These are phyloP conservation scores for Zygnema cylindricum DNA, from an alignment of 139 green algal species.

Conservation along the genomic window DNA sequence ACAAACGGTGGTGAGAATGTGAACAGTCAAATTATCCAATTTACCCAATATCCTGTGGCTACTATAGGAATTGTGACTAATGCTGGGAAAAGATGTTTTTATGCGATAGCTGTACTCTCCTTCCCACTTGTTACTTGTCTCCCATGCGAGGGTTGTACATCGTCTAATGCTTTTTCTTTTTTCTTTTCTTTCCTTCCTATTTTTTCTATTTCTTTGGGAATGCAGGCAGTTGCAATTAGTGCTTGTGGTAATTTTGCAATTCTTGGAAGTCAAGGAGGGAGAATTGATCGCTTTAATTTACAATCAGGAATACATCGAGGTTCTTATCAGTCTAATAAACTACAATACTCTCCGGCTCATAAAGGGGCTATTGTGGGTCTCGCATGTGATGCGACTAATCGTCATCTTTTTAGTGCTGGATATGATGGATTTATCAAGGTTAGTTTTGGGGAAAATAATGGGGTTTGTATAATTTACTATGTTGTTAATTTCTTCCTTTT, in stretches of 20 bases:
- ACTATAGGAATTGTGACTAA: no score
- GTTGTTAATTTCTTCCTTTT: no score
- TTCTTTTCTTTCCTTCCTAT: background rate
- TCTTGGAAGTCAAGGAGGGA: constrained; percentile 79
- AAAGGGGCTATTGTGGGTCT: constrained; percentile 74
- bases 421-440: constrained; percentile 52
- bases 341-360: constrained; percentile 69
- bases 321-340: constrained; percentile 24
- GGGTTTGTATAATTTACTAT: no score
- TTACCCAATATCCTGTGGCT: no score
- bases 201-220: background rate
- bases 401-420: constrained; percentile 69
- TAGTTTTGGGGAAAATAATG: background rate
- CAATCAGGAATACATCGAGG: constrained; percentile 69
- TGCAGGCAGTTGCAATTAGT: constrained; percentile 73
- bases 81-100: no score
- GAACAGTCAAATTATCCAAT: no score
- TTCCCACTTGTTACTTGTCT: no score
- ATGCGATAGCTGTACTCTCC: no score
- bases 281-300: constrained; percentile 95
- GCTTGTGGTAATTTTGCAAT: constrained; percentile 96
- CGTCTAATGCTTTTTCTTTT: background rate
- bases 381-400: constrained; percentile 67
- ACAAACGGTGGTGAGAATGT: no score
- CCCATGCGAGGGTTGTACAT: no score